A percentile compares a stretch with the other conserved stretches of the same genome.
phyloP scores from a whole-genome alignment of 306 rosid species.

The Acacia acuminata region DNA sequence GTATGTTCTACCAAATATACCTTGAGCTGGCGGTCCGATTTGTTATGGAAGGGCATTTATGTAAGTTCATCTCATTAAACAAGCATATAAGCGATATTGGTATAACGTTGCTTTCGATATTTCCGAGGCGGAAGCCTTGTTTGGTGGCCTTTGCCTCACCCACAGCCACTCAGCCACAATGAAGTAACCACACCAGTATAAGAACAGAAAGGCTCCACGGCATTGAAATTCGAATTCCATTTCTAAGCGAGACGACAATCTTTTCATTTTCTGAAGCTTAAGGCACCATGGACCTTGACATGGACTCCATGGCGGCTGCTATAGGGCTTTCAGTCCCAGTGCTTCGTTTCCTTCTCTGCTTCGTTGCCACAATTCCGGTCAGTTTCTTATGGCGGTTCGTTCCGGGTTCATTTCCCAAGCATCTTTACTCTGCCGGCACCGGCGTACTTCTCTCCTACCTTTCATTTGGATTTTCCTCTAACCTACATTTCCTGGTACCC shows the following conservation, averaged over 20 bases:
- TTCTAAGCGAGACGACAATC: background rate
- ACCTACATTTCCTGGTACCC: conserved; percentile 75
- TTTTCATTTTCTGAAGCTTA: no score
- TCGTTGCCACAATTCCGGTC: conserved; percentile 80
- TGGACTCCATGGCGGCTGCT: conserved; percentile 83
- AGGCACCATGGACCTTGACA: conserved; percentile 60
- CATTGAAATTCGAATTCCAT: background rate
- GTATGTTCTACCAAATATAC: no score
- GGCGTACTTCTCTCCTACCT: conserved; percentile 80
- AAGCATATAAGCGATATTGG: no score
- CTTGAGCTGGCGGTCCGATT: no score
- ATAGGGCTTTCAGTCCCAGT: conserved; percentile 86
- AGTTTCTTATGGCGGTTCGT: conserved; percentile 72
- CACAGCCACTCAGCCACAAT: no score
- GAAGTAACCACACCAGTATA: background rate
- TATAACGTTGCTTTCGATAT: background rate
- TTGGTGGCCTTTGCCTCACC: background rate
- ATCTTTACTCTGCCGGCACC: conserved; percentile 67
- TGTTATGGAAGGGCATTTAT: no score
- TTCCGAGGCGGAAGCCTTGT: background rate
- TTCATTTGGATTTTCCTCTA: conserved; percentile 88
- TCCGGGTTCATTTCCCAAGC: conserved; percentile 68
- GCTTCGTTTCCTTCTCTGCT: conserved; percentile 85
- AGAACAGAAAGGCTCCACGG: background rate
- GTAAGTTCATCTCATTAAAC: no score